Evolutionary conservation across 73 alveolate genomes (phyloP), one percentile per base, ranked within the genome.

Genomic region (Uronychia setigera): DNA sequence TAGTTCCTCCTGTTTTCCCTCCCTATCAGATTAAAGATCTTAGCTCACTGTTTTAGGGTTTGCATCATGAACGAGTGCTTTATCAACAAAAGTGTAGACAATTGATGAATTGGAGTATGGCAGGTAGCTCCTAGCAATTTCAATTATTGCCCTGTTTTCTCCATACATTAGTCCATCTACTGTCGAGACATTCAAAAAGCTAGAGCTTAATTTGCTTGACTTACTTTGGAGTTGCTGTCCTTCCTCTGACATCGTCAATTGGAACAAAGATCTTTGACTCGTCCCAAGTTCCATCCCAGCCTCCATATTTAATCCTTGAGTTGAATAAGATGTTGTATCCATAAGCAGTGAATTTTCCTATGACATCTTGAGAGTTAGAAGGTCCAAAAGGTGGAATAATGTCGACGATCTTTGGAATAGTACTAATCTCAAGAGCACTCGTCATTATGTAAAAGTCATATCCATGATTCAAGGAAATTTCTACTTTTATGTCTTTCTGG

Each of bases 101-200:
- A 85, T 59, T n/a, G 76, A 76, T n/a, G 58, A 80, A 27, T 29
- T 46, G 13, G 91, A 77, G 76, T 29, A 78, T 14, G 77, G 86
- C 0, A 85, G 80, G 0, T 11, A 26, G 0, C 67, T 14, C 34
- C 77, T 81, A 0, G 85, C 91, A 1, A 85, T 35, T 29, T 78
- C 86, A 1, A 85, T 81, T 27, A n/a, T 30, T 28, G 91, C 91
- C 33, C 91, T 34, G 60, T 85, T 85, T 26, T 85, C 91, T 0
- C 87, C 85, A 32, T 9, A 85, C 14, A 79, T 78, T 5, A 79
- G 31, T 0, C 77, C 77, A 78, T 85, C 91, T 29, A 31, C 76
- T 9, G 13, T 13, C 1, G 91, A 85, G 5, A 85, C 77, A 32
- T 85, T 85, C 26, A 34, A 58, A 60, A 33, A 85, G 26, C 31